phyloP scores from a whole-genome alignment of 176 grass and related monocot species.

The Tuctoria greenei region DNA sequence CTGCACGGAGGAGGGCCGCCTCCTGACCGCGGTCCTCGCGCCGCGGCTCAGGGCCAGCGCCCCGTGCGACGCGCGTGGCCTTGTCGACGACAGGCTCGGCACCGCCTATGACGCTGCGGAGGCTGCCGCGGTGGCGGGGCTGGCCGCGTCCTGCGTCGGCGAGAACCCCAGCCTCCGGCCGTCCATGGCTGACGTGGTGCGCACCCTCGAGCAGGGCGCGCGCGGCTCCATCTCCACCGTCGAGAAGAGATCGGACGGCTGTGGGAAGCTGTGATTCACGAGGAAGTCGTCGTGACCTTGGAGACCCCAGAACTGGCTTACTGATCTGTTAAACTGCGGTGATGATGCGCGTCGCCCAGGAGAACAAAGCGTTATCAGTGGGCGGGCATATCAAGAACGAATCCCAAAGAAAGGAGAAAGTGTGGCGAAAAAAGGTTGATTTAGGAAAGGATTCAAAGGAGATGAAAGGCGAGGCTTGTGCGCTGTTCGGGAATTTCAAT shows the following conservation, averaged over 20 bases:
- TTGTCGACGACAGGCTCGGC: constrained; percentile 56
- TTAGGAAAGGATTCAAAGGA: background rate
- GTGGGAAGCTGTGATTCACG: constrained; percentile 27
- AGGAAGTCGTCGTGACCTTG: constrained; percentile 16
- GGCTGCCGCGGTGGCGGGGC: constrained; percentile 40
- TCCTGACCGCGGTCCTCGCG: constrained; percentile 53
- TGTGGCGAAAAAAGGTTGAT: background rate
- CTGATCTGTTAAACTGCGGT: constrained; percentile 26
- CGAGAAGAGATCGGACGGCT: constrained; percentile 35
- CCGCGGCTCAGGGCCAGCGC: constrained; percentile 37
- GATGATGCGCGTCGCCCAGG: constrained; percentile 18
- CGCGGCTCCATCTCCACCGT: constrained; percentile 47
- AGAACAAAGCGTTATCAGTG: constrained; percentile 42
- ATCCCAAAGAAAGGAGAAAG: background rate
- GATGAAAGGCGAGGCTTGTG: constrained; percentile 13
- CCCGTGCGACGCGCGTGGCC: constrained; percentile 4
- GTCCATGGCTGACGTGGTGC: constrained; percentile 72
- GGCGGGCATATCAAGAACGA: constrained; percentile 29
- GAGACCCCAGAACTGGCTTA: constrained; percentile 53
- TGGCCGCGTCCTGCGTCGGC: constrained; percentile 56
- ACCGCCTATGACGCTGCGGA: constrained; percentile 43
- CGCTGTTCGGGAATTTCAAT: constrained; percentile 28
- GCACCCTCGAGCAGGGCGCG: constrained; percentile 41
- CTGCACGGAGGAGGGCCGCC: constrained; percentile 55
- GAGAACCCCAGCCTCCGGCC: constrained; percentile 66